These are phyloP conservation scores for Smittium culicis DNA, from an alignment of 371 early-diverging fungal genomes.

Conservation along the genomic window DNA sequence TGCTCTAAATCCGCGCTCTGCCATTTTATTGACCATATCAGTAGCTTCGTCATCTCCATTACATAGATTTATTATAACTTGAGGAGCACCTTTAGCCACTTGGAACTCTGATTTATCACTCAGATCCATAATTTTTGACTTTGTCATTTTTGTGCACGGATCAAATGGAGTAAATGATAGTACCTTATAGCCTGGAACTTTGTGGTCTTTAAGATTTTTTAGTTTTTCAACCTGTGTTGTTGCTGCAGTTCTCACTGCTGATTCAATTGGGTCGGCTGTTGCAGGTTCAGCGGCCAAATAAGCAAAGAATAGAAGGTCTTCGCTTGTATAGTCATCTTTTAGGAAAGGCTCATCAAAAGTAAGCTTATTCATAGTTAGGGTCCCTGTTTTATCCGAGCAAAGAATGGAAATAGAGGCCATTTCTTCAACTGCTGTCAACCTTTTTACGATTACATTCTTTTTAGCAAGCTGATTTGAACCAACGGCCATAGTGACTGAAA, in stretches of 20 bases:
- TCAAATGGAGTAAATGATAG: constrained; percentile 74
- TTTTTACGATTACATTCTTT: constrained; percentile 80
- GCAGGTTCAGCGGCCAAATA: constrained; percentile 52
- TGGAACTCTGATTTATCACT: constrained; percentile 41
- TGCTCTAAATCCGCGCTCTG: constrained; percentile 66
- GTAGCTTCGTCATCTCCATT: constrained; percentile 32
- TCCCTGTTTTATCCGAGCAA: constrained; percentile 91
- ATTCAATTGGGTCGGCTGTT: constrained; percentile 59
- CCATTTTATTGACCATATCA: constrained; percentile 52
- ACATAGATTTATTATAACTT: constrained; percentile 51
- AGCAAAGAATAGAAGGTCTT: constrained; percentile 43
- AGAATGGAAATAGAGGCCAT: constrained; percentile 85
- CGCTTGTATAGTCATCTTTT: constrained; percentile 36
- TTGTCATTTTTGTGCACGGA: constrained; percentile 72
- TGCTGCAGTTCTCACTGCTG: not conserved
- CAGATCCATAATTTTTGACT: constrained; percentile 33
- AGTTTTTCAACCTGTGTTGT: not conserved
- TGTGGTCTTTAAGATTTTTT: not conserved
- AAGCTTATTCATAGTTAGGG: constrained; percentile 84
- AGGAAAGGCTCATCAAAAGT: constrained; percentile 55
- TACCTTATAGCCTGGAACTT: not conserved
- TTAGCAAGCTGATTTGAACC: constrained; percentile 84
- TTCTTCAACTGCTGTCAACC: constrained; percentile 76
- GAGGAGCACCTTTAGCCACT: constrained; percentile 60
- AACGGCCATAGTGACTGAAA: constrained; percentile 86